These are phyloP conservation scores for Leccinum pachyderme DNA, from an alignment of 1,284 basidiomycete genomes.

Conservation along the genomic window DNA sequence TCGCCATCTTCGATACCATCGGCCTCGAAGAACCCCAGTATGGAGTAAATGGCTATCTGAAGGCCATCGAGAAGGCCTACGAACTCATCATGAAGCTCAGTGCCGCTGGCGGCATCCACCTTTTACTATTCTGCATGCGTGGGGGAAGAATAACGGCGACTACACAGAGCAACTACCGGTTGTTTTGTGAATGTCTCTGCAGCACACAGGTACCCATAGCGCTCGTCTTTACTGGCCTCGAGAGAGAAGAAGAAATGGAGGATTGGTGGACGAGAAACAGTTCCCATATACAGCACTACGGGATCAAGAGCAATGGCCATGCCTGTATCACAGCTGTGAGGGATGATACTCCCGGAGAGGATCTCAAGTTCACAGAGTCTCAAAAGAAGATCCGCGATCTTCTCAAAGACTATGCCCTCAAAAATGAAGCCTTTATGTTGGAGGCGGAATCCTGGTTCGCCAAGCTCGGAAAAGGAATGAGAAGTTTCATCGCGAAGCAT, in stretches of 20 bases:
- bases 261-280: constrained; percentile 40
- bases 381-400: constrained; percentile 21
- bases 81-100: constrained; percentile 34
- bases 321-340: constrained; percentile 42
- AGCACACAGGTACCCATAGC: constrained; percentile 36
- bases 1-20: constrained; percentile 39
- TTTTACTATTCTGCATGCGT: constrained; percentile 42
- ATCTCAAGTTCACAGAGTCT: constrained; percentile 25
- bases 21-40: constrained; percentile 41
- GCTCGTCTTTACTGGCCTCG: constrained; percentile 39
- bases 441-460: constrained; percentile 22
- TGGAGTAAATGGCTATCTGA: constrained; percentile 27
- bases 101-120: constrained; percentile 34
- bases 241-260: constrained; percentile 38
- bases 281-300: constrained; percentile 27
- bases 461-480: constrained; percentile 17
- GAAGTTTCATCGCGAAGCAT: constrained; percentile 18
- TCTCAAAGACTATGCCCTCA: constrained; percentile 17
- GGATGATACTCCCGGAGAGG: constrained; percentile 22
- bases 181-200: constrained; percentile 38
- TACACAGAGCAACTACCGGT: constrained; percentile 36
- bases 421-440: constrained; percentile 12
- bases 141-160: constrained; percentile 36
- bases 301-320: constrained; percentile 33
- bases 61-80: constrained; percentile 37